phyloP scores from a whole-genome alignment of 2,329 filamentous ascomycete species.

The Emmonsiellopsis sp. region DNA sequence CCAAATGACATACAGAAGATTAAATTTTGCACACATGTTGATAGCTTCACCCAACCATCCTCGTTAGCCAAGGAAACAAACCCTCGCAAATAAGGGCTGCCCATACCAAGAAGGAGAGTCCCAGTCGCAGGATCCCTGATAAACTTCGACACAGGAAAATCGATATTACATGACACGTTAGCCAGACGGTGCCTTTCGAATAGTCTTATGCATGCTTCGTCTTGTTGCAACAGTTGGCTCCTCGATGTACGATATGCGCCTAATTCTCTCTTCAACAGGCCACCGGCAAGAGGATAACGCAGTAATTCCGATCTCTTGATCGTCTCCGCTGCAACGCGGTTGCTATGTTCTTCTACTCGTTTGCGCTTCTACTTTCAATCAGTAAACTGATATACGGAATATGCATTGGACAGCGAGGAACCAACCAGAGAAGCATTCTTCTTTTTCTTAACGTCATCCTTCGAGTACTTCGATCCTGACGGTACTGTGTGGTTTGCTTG shows the following conservation, averaged over 20 bases:
- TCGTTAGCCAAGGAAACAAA: background rate
- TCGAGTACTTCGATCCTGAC: slow-evolving; percentile 12
- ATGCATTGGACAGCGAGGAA: slow-evolving; percentile 7
- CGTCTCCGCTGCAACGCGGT: slow-evolving; percentile 23
- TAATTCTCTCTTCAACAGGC: slow-evolving; percentile 20
- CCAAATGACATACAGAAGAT: slow-evolving; percentile 6
- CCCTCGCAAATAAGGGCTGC: background rate
- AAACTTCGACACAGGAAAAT: slow-evolving; percentile 22
- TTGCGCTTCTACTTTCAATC: slow-evolving; percentile 18
- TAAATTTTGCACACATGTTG: slow-evolving; percentile 2
- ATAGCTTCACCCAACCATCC: slow-evolving; percentile 18
- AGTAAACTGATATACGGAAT: background rate
- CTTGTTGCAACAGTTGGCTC: slow-evolving; percentile 17
- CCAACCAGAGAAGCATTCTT: slow-evolving; percentile 1
- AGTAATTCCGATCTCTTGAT: slow-evolving; percentile 22
- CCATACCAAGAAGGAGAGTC: slow-evolving; percentile 26
- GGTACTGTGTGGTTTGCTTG: slow-evolving; percentile 45
- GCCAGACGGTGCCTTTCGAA: slow-evolving; percentile 21
- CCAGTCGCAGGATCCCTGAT: slow-evolving; percentile 26
- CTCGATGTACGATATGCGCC: slow-evolving; percentile 14
- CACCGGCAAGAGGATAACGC: slow-evolving; percentile 18
- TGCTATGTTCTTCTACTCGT: slow-evolving; percentile 15
- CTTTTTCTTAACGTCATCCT: slow-evolving; percentile 5
- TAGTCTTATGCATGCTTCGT: slow-evolving; percentile 23
- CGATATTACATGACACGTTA: slow-evolving; percentile 16